These are phyloP conservation scores for Citrus unshiu DNA, from an alignment of 345 rosid genomes.

Conservation along the genomic window DNA sequence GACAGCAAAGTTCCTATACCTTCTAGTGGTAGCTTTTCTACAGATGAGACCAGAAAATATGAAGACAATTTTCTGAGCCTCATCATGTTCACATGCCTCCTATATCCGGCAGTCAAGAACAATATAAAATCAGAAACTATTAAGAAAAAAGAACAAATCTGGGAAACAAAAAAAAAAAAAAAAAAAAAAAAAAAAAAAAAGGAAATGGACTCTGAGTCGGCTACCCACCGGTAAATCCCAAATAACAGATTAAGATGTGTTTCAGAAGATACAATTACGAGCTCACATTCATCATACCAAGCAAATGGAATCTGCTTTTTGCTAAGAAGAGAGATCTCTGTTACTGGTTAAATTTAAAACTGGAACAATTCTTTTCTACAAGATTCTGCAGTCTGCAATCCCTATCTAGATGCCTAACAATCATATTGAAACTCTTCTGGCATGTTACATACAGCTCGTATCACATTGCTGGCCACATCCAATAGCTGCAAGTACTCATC, in stretches of 20 bases:
- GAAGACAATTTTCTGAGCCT: background rate
- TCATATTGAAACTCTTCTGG: slow-evolving; percentile 60
- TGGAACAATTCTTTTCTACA: background rate
- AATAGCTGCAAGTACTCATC: slow-evolving; percentile 96
- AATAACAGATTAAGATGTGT: background rate
- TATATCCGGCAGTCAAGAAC: background rate
- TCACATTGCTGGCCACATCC: slow-evolving; percentile 66
- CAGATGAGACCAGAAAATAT: background rate
- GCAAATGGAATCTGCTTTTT: background rate
- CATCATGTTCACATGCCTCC: background rate
- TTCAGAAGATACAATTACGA: background rate
- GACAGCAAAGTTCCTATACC: background rate
- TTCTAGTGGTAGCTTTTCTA: background rate
- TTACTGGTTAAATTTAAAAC: background rate
- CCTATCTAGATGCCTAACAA: slow-evolving; percentile 15
- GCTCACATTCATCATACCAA: background rate
- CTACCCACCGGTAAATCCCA: background rate
- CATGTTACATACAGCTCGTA: slow-evolving; percentile 69
- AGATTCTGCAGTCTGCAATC: background rate
- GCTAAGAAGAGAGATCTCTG: background rate
- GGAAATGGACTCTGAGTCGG: background rate
- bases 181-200: no score
- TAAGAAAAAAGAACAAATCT: background rate
- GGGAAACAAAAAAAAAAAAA: background rate
- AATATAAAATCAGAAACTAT: background rate